Conservation (phyloP, 352 stramenopile species). For the Elongisporangium undulatum region DNA sequence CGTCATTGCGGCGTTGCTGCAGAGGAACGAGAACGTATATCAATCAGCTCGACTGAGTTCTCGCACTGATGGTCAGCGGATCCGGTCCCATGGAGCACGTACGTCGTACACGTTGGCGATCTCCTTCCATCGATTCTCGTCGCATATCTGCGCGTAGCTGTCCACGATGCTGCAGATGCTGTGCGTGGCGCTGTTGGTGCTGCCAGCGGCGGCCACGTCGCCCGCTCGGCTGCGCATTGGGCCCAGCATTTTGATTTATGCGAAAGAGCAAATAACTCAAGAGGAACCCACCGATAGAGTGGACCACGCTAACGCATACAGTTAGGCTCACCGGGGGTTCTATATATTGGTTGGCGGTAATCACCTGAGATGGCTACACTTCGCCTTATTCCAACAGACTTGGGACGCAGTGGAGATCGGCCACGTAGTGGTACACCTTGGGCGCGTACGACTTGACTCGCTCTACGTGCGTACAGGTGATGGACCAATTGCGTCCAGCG, state of each 20-base stretch:
- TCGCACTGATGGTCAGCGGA: neutral
- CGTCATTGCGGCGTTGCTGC: slow-evolving; percentile 73
- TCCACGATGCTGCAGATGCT: neutral
- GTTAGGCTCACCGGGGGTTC: no score
- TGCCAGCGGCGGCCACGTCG: neutral
- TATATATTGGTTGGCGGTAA: neutral
- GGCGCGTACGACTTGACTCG: slow-evolving; percentile 92
- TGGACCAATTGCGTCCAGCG: slow-evolving; percentile 56
- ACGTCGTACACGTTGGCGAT: slow-evolving; percentile 72
- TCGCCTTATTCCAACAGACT: neutral
- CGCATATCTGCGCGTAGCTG: neutral
- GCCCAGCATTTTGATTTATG: neutral
- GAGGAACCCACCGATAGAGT: neutral
- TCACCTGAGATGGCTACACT: neutral
- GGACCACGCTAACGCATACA: neutral
- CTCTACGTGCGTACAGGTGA: slow-evolving; percentile 86
- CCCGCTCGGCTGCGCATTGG: neutral
- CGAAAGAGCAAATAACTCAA: neutral
- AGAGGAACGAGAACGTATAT: slow-evolving; percentile 1
- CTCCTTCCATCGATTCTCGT: slow-evolving; percentile 30
- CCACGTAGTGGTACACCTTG: slow-evolving; percentile 87
- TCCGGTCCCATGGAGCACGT: slow-evolving; percentile 6
- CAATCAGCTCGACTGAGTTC: slow-evolving; percentile 1
- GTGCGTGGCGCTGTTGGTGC: neutral
- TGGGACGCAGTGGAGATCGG: slow-evolving; percentile 60